Conservation (phyloP, 2,329 filamentous ascomycete genomes). For the Aspergillus terreus region DNA sequence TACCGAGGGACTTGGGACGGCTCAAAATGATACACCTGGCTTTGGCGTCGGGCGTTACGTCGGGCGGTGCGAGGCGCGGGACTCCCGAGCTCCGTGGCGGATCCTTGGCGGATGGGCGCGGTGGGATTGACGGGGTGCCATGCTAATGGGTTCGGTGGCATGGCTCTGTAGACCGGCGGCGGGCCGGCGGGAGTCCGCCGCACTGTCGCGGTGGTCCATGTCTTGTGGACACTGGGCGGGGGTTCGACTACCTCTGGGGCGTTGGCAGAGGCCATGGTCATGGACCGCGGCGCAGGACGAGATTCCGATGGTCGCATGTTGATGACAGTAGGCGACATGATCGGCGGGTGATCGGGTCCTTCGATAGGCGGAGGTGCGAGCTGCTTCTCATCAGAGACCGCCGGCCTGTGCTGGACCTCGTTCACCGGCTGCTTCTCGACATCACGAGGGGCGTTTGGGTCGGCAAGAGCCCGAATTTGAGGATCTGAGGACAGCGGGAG, state of each 20-base stretch:
- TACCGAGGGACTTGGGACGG: constrained; percentile 21
- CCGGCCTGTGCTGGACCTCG: background rate
- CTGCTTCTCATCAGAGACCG: constrained; percentile 3
- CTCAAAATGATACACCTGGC: constrained; percentile 25
- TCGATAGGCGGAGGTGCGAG: constrained; percentile 3
- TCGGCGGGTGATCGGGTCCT: constrained; percentile 1
- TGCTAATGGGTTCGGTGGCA: constrained; percentile 12
- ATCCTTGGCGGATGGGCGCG: constrained; percentile 7
- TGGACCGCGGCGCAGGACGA: constrained; percentile 18
- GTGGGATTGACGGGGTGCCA: constrained; percentile 5
- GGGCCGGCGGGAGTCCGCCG: constrained; percentile 20
- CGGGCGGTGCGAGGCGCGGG: constrained; percentile 11
- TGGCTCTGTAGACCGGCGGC: constrained; percentile 21
- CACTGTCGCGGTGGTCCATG: constrained; percentile 17
- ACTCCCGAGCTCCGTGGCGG: constrained; percentile 6
- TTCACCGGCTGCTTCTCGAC: constrained; percentile 24
- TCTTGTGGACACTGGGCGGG: constrained; percentile 23
- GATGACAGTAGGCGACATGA: background rate
- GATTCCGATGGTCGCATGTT: background rate
- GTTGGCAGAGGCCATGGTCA: constrained; percentile 33
- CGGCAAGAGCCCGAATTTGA: constrained; percentile 33
- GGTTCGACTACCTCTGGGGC: constrained; percentile 31
- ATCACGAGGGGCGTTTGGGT: constrained; percentile 23
- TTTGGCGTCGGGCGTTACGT: constrained; percentile 10
- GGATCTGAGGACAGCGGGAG: constrained; percentile 34